Conservation (phyloP, 1,139 yeast genomes). For the Blastobotrys buckinghamii region DNA sequence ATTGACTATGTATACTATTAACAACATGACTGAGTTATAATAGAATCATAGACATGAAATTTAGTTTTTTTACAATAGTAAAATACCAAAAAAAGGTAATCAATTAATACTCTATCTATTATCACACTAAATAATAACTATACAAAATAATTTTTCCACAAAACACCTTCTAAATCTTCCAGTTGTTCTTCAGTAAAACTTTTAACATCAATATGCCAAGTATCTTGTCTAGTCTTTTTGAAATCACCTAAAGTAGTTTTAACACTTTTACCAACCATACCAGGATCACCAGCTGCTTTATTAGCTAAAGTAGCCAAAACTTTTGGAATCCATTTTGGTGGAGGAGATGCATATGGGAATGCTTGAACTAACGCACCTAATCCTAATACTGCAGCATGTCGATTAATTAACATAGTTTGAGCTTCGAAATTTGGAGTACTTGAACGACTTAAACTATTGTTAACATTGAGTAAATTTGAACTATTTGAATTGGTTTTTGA, state of each 20-base stretch:
- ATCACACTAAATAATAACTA: too few relatives aligned
- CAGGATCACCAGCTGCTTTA: slow-evolving; percentile 62
- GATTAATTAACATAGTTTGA: slow-evolving; percentile 34
- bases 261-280: slow-evolving; percentile 79
- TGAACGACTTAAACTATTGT: background rate
- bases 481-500: background rate
- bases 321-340: slow-evolving; percentile 84
- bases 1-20: too few relatives aligned
- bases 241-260: slow-evolving; percentile 77
- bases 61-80: background rate
- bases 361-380: slow-evolving; percentile 86
- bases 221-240: slow-evolving; percentile 89
- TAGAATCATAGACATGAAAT: background rate
- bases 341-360: slow-evolving; percentile 86
- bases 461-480: background rate
- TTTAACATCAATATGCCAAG: slow-evolving; percentile 88
- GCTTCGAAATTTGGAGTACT: slow-evolving; percentile 18
- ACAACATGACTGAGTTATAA: too few relatives aligned
- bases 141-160: slow-evolving; percentile 89
- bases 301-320: slow-evolving; percentile 65
- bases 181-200: slow-evolving; percentile 74
- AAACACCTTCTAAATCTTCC: slow-evolving; percentile 89
- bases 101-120: too few relatives aligned
- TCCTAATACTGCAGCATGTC: slow-evolving; percentile 89
- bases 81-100: background rate